phyloP scores from a whole-genome alignment of 2,329 filamentous ascomycete genomes.

The Beauveria varroae region DNA sequence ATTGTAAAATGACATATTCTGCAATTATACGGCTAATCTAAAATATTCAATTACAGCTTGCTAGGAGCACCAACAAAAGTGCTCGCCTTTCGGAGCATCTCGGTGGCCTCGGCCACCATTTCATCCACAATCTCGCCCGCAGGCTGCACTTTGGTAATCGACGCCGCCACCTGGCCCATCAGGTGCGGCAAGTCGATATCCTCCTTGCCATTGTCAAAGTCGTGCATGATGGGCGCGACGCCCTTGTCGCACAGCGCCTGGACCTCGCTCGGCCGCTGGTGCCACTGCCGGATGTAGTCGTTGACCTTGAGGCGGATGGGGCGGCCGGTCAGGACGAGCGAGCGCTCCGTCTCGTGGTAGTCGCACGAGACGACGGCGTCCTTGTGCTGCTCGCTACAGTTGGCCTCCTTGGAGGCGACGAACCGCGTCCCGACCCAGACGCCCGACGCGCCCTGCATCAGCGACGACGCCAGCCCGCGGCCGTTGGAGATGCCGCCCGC shows the following conservation, averaged over 20 bases:
- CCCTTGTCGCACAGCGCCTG: constrained; percentile 67
- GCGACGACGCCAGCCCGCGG: constrained; percentile 67
- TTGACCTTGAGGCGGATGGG: constrained; percentile 77
- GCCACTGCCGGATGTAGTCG: constrained; percentile 77
- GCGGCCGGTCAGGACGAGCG: constrained; percentile 73
- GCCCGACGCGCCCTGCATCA: constrained; percentile 82
- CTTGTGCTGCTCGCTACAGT: constrained; percentile 76
- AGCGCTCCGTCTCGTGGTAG: constrained; percentile 74
- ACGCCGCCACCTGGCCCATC: constrained; percentile 88
- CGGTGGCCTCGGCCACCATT: constrained; percentile 73
- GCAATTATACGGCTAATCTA: neutral
- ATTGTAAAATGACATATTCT: neutral
- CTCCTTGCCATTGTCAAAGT: constrained; percentile 61
- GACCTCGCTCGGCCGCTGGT: constrained; percentile 66
- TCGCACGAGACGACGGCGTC: constrained; percentile 70
- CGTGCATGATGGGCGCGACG: constrained; percentile 72
- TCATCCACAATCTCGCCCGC: constrained; percentile 80
- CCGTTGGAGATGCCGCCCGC: constrained; percentile 85
- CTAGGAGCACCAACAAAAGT: constrained; percentile 47
- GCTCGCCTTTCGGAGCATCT: constrained; percentile 53
- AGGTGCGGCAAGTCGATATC: constrained; percentile 81
- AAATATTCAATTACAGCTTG: constrained; percentile 27
- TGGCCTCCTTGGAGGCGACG: constrained; percentile 74
- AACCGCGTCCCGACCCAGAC: constrained; percentile 96
- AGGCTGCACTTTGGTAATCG: constrained; percentile 69